Percentiles rank a stretch among this genome's conserved stretches.
Evolutionary conservation across 257 asterid genomes (phyloP).

Genomic region (Echites panduratus): DNA sequence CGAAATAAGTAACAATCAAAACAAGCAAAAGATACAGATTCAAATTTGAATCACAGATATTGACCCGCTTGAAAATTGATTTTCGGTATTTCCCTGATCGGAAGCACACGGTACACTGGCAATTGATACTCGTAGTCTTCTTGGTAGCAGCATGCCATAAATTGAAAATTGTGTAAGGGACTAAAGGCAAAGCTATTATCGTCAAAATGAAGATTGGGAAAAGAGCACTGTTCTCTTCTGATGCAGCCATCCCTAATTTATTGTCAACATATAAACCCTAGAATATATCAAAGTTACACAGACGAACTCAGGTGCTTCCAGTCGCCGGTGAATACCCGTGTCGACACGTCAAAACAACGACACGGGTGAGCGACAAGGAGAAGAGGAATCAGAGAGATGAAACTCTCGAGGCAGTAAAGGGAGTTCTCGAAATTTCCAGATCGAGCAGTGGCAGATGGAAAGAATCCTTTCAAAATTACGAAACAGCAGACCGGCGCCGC

Average conservation of each 20-base stretch:
- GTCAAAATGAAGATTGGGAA: conserved; percentile 93
- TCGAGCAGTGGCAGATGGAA: not conserved
- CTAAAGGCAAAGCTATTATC: conserved; percentile 86
- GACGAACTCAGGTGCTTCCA: not conserved
- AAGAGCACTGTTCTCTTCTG: conserved; percentile 88
- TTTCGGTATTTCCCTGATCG: conserved; percentile 92
- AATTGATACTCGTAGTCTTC: conserved; percentile 55
- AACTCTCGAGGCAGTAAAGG: not conserved
- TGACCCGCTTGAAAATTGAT: conserved; percentile 82
- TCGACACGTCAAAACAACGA: not conserved
- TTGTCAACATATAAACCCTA: not conserved
- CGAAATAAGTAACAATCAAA: not conserved
- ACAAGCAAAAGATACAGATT: not conserved
- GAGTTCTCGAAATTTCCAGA: not conserved
- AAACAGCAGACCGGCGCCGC: not conserved
- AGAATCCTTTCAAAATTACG: not conserved
- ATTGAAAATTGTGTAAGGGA: conserved; percentile 82
- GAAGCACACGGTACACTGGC: conserved; percentile 86
- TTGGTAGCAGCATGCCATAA: conserved; percentile 54
- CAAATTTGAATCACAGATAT: conserved; percentile 17
- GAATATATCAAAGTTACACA: not conserved
- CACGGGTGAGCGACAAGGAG: not conserved
- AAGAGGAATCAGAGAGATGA: not conserved
- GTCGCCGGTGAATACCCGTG: conserved; percentile 4
- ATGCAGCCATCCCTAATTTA: conserved; percentile 51